Conservation (phyloP, 345 rosid genomes). For the Eucalyptus erythrocorys region DNA sequence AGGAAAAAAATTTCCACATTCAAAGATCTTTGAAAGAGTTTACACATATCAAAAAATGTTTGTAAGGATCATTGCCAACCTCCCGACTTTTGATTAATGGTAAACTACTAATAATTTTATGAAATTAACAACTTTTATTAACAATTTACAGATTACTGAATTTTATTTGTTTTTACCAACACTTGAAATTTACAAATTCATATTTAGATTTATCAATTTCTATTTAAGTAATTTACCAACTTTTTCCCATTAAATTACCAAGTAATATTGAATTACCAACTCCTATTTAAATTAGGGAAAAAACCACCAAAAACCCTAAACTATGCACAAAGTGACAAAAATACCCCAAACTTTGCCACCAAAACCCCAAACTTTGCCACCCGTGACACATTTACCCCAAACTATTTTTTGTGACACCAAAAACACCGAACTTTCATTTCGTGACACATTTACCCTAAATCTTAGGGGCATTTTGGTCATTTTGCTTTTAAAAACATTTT, state of each 20-base stretch:
- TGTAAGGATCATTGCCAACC: background rate
- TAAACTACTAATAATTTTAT: background rate
- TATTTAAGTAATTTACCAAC: background rate
- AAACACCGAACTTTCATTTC: no score
- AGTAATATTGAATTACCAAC: background rate
- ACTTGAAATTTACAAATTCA: background rate
- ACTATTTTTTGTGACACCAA: no score
- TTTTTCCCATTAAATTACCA: background rate
- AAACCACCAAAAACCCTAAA: no score
- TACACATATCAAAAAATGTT: background rate
- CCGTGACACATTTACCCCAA: no score
- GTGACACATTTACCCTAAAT: no score
- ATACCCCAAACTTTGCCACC: no score
- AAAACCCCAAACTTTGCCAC: no score
- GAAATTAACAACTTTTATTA: background rate
- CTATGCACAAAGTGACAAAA: no score
- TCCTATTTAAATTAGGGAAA: background rate
- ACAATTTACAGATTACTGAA: background rate
- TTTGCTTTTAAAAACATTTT: no score
- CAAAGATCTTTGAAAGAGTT: background rate
- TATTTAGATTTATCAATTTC: background rate
- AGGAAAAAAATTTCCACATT: background rate
- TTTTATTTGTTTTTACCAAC: background rate
- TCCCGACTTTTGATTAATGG: background rate
- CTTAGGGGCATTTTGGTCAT: no score